Evolutionary conservation across 805 yeast genomes (phyloP).

Genomic region (Suhomyces canberraensis): DNA sequence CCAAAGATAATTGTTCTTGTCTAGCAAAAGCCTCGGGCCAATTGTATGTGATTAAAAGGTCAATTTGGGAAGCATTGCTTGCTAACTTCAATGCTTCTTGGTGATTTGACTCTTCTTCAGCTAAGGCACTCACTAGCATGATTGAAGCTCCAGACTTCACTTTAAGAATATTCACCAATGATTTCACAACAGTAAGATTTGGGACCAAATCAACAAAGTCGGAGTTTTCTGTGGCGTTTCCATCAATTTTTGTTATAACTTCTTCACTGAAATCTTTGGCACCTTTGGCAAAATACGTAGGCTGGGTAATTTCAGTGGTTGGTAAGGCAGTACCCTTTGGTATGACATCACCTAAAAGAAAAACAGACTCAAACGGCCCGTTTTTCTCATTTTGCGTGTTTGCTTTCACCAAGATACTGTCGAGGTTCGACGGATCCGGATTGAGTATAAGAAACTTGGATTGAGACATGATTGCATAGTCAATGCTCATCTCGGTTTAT

Average conservation of each 20-base stretch:
- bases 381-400: slow-evolving; percentile 51
- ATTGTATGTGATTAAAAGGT: slow-evolving; percentile 54
- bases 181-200: slow-evolving; percentile 29
- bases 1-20: slow-evolving; percentile 39
- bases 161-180: slow-evolving; percentile 33
- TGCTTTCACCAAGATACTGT: slow-evolving; percentile 44
- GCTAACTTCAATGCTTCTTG: slow-evolving; percentile 14
- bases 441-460: slow-evolving; percentile 43
- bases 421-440: slow-evolving; percentile 41
- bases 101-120: slow-evolving; percentile 7
- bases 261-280: slow-evolving; percentile 15
- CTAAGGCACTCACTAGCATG: slow-evolving; percentile 39
- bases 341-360: slow-evolving; percentile 50
- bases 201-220: slow-evolving; percentile 20
- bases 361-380: slow-evolving; percentile 61
- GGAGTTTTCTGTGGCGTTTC: slow-evolving; percentile 10
- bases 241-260: not conserved
- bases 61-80: slow-evolving; percentile 22
- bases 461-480: too few species aligned
- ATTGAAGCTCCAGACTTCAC: slow-evolving; percentile 45
- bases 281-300: slow-evolving; percentile 26
- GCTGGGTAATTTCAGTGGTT: slow-evolving; percentile 14
- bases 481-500: not conserved
- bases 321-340: slow-evolving; percentile 16
- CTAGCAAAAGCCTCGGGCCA: slow-evolving; percentile 59